These are phyloP conservation scores for Barnettozyma botsteinii DNA, from an alignment of 805 yeast species.

Conservation along the genomic window DNA sequence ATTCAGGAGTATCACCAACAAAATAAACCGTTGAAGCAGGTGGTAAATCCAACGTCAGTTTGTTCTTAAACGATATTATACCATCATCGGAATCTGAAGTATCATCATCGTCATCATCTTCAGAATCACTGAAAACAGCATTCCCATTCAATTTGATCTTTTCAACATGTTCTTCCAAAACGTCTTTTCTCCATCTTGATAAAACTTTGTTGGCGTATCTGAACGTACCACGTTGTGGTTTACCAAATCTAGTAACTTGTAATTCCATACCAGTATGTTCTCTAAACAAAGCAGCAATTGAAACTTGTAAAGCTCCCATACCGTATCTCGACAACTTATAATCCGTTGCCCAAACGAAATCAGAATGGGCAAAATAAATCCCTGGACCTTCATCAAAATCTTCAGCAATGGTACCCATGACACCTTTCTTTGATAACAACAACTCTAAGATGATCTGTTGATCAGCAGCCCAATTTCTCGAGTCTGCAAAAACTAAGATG, in stretches of 20 bases:
- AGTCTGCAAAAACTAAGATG: conserved; percentile 84
- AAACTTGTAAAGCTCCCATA: conserved; percentile 90
- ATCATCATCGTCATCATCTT: conserved; percentile 25
- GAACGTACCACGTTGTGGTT: conserved; percentile 85
- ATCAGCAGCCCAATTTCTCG: conserved; percentile 90
- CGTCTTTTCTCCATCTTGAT: conserved; percentile 71
- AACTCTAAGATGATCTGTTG: conserved; percentile 84
- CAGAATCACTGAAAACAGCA: conserved; percentile 23
- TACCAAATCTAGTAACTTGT: conserved; percentile 79
- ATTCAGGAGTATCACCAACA: conserved; percentile 88
- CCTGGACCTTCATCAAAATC: conserved; percentile 74
- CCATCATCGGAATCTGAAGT: conserved; percentile 31
- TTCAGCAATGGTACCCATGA: conserved; percentile 74
- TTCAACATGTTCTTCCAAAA: conserved; percentile 67
- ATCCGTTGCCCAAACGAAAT: conserved; percentile 90
- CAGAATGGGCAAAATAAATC: conserved; percentile 85
- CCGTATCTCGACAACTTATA: conserved; percentile 80
- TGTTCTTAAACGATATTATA: conserved; percentile 41
- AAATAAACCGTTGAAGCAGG: conserved; percentile 84
- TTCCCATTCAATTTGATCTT: conserved; percentile 36
- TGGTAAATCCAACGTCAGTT: conserved; percentile 52
- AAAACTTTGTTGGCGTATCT: conserved; percentile 76
- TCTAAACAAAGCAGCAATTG: conserved; percentile 76
- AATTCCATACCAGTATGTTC: conserved; percentile 82
- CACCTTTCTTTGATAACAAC: conserved; percentile 68